Percentiles rank a stretch among this genome's conserved stretches.
Conservation (phyloP, 345 rosid genomes). For the Populus ilicifolia region DNA sequence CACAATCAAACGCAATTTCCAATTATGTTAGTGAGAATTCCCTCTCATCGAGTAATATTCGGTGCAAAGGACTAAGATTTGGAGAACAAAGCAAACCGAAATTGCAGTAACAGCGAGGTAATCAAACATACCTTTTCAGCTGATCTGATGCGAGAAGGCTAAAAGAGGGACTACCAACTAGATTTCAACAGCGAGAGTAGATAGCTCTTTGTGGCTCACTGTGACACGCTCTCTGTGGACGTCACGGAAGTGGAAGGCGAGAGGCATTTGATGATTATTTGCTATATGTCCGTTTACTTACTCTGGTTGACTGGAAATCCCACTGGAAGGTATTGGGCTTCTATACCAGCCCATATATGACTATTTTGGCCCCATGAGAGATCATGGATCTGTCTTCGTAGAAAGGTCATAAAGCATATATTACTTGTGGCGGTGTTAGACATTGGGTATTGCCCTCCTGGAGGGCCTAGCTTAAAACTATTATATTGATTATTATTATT, state of each 20-base stretch:
- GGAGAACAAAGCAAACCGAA: not conserved
- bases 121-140: not conserved
- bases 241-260: not conserved
- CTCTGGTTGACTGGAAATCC: too few relatives aligned
- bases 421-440: too few relatives aligned
- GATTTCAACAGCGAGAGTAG: not conserved
- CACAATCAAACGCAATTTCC: too few relatives aligned
- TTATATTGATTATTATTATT: too few relatives aligned
- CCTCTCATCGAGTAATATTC: not conserved
- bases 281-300: not conserved
- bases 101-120: not conserved
- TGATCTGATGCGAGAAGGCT: not conserved
- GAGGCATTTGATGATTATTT: not conserved
- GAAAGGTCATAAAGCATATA: too few relatives aligned
- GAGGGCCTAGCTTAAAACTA: too few relatives aligned
- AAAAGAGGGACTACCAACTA: too few relatives aligned
- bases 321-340: not conserved
- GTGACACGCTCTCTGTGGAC: not conserved
- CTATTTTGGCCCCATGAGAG: not conserved
- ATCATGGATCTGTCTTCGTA: not conserved
- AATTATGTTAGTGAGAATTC: too few relatives aligned
- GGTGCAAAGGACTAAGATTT: not conserved
- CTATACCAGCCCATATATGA: not conserved
- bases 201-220: not conserved
- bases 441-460: too few relatives aligned